Evolutionary conservation across 768 basidiomycete genomes (phyloP).

Genomic region (Phallus indusiatus): DNA sequence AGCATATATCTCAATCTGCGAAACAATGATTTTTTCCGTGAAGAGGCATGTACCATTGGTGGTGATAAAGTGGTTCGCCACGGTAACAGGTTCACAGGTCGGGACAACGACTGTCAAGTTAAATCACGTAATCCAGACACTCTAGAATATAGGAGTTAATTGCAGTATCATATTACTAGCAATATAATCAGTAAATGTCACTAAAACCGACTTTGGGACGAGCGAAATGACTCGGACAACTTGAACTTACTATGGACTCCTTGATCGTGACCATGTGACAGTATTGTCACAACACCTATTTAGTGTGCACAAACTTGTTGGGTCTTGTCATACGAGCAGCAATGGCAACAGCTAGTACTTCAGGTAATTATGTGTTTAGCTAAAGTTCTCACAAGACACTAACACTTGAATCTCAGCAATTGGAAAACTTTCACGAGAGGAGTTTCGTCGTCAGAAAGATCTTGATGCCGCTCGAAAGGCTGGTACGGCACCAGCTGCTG

Average conservation of each 20-base stretch:
- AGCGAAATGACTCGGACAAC: too few species aligned
- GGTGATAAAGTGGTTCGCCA: background rate
- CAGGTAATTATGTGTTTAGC: slow-evolving; percentile 10
- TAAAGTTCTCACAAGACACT: background rate
- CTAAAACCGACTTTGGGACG: too few species aligned
- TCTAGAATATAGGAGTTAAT: too few species aligned
- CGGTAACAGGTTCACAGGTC: background rate
- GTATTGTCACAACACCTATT: too few species aligned
- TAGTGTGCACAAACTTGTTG: background rate
- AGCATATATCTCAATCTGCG: background rate
- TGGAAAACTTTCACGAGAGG: slow-evolving; percentile 88
- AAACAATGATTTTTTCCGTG: background rate
- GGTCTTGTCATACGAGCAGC: background rate
- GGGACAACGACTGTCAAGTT: too few species aligned
- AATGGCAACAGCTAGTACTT: slow-evolving; percentile 14
- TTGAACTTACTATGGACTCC: too few species aligned
- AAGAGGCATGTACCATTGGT: background rate
- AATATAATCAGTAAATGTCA: too few species aligned
- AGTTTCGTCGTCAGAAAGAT: slow-evolving; percentile 92
- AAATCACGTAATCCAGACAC: too few species aligned
- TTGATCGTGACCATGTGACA: too few species aligned
- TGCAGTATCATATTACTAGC: too few species aligned
- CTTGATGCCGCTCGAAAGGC: slow-evolving; percentile 97
- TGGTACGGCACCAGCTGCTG: slow-evolving; percentile 91
- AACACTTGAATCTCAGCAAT: slow-evolving; percentile 22